These are phyloP conservation scores for Phalaenopsis hybrid DNA, from an alignment of 116 monocot genomes.

Conservation along the genomic window DNA sequence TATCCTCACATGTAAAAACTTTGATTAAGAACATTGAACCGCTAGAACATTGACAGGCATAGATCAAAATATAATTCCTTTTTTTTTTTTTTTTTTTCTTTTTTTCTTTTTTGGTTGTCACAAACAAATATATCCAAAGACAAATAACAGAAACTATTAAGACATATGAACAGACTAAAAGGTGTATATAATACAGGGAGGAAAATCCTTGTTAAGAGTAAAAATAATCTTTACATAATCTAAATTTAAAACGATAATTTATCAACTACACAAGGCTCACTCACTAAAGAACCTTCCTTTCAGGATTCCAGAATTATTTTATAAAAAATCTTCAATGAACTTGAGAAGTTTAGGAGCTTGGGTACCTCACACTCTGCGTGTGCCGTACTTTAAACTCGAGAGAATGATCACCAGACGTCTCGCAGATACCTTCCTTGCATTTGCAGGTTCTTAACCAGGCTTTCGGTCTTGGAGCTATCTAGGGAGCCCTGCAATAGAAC, in stretches of 20 bases:
- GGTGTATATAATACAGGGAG: neutral
- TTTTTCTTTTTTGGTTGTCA: too few species aligned
- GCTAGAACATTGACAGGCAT: too few species aligned
- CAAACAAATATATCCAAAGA: too few species aligned
- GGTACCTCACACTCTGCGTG: neutral
- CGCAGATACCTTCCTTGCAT: slow-evolving; percentile 76
- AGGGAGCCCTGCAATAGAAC: slow-evolving; percentile 47
- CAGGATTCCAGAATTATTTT: neutral
- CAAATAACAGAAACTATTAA: too few species aligned
- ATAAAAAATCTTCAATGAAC: neutral
- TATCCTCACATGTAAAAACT: too few species aligned
- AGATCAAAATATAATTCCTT: too few species aligned
- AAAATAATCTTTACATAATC: too few species aligned
- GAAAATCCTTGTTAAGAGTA: neutral
- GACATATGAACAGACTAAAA: neutral
- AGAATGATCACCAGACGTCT: slow-evolving; percentile 61
- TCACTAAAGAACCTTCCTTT: too few species aligned
- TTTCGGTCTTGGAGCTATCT: slow-evolving; percentile 63
- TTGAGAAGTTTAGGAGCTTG: neutral
- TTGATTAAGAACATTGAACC: too few species aligned
- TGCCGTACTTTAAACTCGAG: neutral
- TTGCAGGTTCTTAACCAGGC: slow-evolving; percentile 72
- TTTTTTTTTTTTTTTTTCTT: too few species aligned
- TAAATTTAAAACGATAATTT: too few species aligned
- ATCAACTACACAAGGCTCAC: too few species aligned